Evolutionary conservation across 1,284 basidiomycete species (phyloP), one percentile per base, ranked within the genome.

Genomic region (Pascua guehoae): DNA sequence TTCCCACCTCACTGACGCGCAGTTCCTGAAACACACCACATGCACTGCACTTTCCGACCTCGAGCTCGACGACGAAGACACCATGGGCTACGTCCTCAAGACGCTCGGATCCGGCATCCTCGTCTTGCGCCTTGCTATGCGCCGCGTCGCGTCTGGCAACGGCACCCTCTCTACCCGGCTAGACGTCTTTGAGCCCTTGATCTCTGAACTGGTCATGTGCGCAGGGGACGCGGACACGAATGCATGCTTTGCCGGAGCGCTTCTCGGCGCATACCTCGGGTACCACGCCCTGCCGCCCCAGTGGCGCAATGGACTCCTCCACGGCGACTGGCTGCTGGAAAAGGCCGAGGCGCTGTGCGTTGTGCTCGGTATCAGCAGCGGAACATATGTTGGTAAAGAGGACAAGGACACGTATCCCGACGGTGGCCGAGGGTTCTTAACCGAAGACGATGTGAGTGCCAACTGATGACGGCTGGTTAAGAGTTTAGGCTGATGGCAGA

Each of bases 201-300:
- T 61, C 5, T 54, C 55, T 7, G 41, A 49, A 4, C 59, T 61
- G 7, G 43, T 57, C 49, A 53, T 51, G 49, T 12, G 10, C 2
- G 59, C 44, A 8, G 59, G 59, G 12, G 59, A 61, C 47, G 59
- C 59, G 8, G 59, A 61, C 53, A 61, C 59, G 12, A 61, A 61
- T 37, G 59, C 59, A 11, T 54, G 49, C n/a, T 51, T 54, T 5
- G 59, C 59, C 11, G 59, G 59, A n/a, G 55, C 59, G 10, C 44
- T 61, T 8, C 55, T 61, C 32, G 59, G 59, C 17, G 59, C 59
- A 4, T 61, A 54, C n/a, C 18, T 54, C 1, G 59, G 55, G 1
- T 61, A 57, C 40, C 18, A 18, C 10, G 45, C 52, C 3, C 49
- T 61, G 8, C 59, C 59, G 0, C 16, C 47, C 3, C 45, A 40